phyloP scores from a whole-genome alignment of 495 filamentous ascomycete genomes.

The Hypoxylon fragiforme region DNA sequence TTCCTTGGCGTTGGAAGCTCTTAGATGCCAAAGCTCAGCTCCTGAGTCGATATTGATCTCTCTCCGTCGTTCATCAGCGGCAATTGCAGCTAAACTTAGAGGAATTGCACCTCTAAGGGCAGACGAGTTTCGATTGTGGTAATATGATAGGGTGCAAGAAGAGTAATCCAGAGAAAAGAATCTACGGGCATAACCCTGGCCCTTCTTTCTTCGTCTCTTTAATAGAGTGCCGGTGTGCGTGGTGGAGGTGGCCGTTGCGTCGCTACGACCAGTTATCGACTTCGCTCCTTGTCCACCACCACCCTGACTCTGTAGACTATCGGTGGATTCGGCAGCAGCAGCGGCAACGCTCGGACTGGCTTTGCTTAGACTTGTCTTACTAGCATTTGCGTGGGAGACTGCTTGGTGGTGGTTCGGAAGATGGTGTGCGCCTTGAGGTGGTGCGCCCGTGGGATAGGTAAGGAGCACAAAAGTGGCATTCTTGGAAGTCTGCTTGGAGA shows the following conservation, averaged over 20 bases:
- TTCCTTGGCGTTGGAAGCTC: constrained; percentile 76
- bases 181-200: constrained; percentile 87
- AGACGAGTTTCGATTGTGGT: constrained; percentile 88
- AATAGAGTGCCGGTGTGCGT: constrained; percentile 77
- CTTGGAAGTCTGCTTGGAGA: constrained; percentile 93
- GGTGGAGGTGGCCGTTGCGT: constrained; percentile 34
- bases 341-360: constrained; percentile 45
- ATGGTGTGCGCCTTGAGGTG: constrained; percentile 78
- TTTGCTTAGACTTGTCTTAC: constrained; percentile 54
- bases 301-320: constrained; percentile 59
- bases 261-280: constrained; percentile 40
- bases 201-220: constrained; percentile 88
- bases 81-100: constrained; percentile 84
- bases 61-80: constrained; percentile 79
- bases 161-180: constrained; percentile 95
- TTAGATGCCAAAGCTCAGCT: constrained; percentile 96
- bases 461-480: constrained; percentile 91
- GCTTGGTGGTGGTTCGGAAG: constrained; percentile 60
- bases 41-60: constrained; percentile 98
- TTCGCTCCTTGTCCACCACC: constrained; percentile 32
- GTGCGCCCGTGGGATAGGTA: constrained; percentile 83
- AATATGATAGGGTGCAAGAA: constrained; percentile 91
- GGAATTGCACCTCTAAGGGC: constrained; percentile 90
- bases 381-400: constrained; percentile 46
- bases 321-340: constrained; percentile 52